phyloP scores from a whole-genome alignment of 1,139 yeast genomes.

The Geotrichum aggregatum region DNA sequence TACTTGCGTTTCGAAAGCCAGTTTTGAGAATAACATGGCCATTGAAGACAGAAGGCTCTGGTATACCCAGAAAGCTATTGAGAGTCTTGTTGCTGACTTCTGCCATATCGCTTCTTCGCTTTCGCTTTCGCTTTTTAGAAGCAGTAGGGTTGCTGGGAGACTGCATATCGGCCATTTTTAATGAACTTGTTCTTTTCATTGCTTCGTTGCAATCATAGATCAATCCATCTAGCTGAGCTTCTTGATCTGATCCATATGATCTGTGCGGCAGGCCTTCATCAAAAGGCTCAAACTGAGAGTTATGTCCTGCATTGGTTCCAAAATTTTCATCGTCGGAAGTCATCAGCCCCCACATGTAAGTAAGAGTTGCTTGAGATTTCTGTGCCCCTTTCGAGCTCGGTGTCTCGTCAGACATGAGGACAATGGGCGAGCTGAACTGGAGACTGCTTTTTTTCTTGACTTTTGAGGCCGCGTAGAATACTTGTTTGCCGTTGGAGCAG shows the following conservation, averaged over 20 bases:
- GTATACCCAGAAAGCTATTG: conserved; percentile 2
- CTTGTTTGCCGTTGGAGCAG: too few species aligned
- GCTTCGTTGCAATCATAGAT: too few species aligned
- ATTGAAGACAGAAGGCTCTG: conserved; percentile 2
- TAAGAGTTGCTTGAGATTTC: neutral
- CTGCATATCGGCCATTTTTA: neutral
- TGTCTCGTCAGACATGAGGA: neutral
- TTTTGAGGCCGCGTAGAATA: too few species aligned
- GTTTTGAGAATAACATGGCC: conserved; percentile 11
- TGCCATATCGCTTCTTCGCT: too few species aligned
- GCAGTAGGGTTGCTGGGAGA: too few species aligned
- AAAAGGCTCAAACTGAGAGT: neutral
- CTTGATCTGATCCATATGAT: neutral
- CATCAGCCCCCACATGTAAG: conserved; percentile 15
- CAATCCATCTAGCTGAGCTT: neutral
- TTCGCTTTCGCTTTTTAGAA: neutral
- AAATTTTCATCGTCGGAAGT: conserved; percentile 14
- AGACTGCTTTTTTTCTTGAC: neutral
- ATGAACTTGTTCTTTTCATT: too few species aligned
- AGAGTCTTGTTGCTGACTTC: neutral
- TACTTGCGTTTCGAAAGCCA: conserved; percentile 4
- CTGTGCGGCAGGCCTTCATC: neutral
- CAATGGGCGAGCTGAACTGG: too few species aligned
- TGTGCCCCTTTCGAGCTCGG: neutral
- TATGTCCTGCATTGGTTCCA: neutral